A percentile compares a stretch with the other conserved stretches of the same genome.
Evolutionary conservation across 371 early-diverging fungal species (phyloP).

Genomic region (Mortierella sp.): DNA sequence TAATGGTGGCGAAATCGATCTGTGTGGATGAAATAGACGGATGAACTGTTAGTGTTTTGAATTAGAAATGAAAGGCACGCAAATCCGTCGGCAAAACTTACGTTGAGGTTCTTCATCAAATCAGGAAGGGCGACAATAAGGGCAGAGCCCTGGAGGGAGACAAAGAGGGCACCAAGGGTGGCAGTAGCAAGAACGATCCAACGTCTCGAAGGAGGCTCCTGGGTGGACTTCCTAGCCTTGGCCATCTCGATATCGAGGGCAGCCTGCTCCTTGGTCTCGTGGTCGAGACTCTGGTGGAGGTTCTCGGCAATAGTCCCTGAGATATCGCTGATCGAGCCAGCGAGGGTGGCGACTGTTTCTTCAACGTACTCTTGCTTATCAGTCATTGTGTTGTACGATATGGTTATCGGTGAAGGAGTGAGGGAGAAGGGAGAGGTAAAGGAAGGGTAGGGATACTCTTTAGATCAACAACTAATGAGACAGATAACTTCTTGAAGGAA

Average conservation of each 20-base stretch:
- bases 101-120: slow-evolving; percentile 43
- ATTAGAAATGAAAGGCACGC: background rate
- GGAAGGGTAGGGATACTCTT: background rate
- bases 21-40: background rate
- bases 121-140: slow-evolving; percentile 52
- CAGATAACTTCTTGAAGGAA: background rate
- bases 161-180: slow-evolving; percentile 49
- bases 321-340: slow-evolving; percentile 29
- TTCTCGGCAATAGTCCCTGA: slow-evolving; percentile 32
- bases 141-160: slow-evolving; percentile 51
- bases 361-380: slow-evolving; percentile 36
- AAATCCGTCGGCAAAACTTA: background rate
- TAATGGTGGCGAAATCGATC: slow-evolving; percentile 52
- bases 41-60: background rate
- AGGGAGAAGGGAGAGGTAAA: background rate
- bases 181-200: slow-evolving; percentile 55
- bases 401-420: background rate
- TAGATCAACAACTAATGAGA: background rate
- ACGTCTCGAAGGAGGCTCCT: slow-evolving; percentile 45
- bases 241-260: slow-evolving; percentile 47
- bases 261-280: slow-evolving; percentile 44
- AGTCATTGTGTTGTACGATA: slow-evolving; percentile 15
- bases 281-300: slow-evolving; percentile 29
- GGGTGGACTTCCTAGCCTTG: slow-evolving; percentile 30
- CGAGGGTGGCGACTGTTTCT: slow-evolving; percentile 10